phyloP scores from a whole-genome alignment of 257 asterid genomes.

The Knoxia roxburghii region DNA sequence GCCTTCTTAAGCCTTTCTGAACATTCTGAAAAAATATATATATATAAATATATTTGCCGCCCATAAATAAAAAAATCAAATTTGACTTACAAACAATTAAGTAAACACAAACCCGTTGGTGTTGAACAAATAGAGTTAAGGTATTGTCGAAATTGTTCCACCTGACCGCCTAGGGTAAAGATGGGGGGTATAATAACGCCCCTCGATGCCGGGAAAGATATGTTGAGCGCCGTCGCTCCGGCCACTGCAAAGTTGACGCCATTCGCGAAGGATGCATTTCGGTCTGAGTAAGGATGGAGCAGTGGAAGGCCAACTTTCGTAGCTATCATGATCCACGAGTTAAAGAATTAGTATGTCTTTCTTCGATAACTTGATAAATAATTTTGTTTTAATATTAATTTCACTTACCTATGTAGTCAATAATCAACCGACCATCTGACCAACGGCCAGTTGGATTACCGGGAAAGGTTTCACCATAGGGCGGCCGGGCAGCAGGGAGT shows the following conservation, averaged over 20 bases:
- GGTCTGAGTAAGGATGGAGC: conserved; percentile 24
- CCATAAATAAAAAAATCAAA: neutral
- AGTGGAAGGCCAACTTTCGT: conserved; percentile 30
- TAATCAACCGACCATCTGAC: conserved; percentile 15
- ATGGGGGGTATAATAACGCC: conserved; percentile 3
- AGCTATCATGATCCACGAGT: too few relatives aligned
- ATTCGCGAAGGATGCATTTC: conserved; percentile 20
- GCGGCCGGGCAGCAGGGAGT: conserved; percentile 9
- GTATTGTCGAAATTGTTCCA: conserved; percentile 19
- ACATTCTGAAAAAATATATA: conserved; percentile 16
- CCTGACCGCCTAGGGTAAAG: conserved; percentile 20
- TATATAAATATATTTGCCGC: neutral
- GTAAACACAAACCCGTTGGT: neutral
- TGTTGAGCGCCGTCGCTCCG: conserved; percentile 22
- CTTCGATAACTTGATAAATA: too few relatives aligned
- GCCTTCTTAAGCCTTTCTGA: conserved; percentile 10
- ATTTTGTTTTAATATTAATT: too few relatives aligned
- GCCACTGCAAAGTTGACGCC: conserved; percentile 41
- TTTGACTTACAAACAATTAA: too few relatives aligned
- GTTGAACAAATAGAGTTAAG: conserved; percentile 17
- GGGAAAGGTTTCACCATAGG: conserved; percentile 27
- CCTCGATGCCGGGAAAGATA: conserved; percentile 12
- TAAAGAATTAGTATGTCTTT: too few relatives aligned
- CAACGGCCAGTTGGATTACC: conserved; percentile 17
- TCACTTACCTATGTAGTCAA: conserved; percentile 13